Evolutionary conservation across 306 rosid genomes (phyloP), one percentile per base, ranked within the genome.

Genomic region (Rosa chinensis): DNA sequence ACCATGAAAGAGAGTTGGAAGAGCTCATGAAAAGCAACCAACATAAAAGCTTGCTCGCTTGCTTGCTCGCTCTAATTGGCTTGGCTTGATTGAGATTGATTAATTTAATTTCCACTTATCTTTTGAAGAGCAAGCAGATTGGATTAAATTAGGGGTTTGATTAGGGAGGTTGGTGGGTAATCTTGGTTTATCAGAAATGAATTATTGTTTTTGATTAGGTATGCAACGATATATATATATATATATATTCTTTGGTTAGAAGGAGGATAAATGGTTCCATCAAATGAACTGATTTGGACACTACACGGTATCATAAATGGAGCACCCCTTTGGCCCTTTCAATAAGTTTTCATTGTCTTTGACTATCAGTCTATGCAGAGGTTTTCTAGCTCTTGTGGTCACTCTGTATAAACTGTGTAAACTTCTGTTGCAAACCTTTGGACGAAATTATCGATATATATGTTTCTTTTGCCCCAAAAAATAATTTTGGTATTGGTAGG

Each of bases 21-120:
- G 79, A 82, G 87, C 82, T 89, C 92, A 89, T 86, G 70, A 84
- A 82, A 89, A 82, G 78, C 48, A 73, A 77, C 77, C 20, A 18
- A 86, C 88, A 87, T 89, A 89, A 88, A 25, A 88, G 96, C 94
- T 92, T 92, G 89, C 77, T 82, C 80, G 72, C 48, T 68, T 42
- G 50, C 61, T 68, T 42, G 50, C 35, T 76, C 63, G 28, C 71
- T 66, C 70, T 35, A 64, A 64, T 64, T 66, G 71, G 48, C 85
- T 77, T 18, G n/a, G 73, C 86, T 73, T 76, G 63, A 20, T 83
- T 56, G 80, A 81, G 83, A 77, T 81, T 79, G 55, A 35, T 71
- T 52, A 6, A 52, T 49, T n/a, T 20, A 40, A 14, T 63, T 59
- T 75, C 39, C 12, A n/a, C 7, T 44, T 17, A 1, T 12, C 56